These are phyloP conservation scores for Aspergillus sp. DNA, from an alignment of 2,329 filamentous ascomycete species.

Conservation along the genomic window DNA sequence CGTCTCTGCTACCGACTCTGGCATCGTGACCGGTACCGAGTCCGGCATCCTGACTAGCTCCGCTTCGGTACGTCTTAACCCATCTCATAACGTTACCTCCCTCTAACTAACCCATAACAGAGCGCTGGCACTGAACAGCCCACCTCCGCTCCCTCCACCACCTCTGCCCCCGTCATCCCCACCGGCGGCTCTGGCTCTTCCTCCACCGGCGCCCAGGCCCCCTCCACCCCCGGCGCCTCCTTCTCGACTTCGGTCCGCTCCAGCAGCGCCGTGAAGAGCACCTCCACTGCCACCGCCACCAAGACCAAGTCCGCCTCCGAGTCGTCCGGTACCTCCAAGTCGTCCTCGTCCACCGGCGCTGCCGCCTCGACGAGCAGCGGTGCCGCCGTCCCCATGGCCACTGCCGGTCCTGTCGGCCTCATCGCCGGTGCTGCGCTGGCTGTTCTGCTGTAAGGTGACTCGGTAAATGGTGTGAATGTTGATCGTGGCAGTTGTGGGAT, in stretches of 20 bases:
- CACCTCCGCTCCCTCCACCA: conserved; percentile 15
- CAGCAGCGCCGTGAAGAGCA: conserved; percentile 15
- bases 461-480: neutral
- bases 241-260: conserved; percentile 11
- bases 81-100: too few species aligned
- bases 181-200: conserved; percentile 20
- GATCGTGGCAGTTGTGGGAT: neutral
- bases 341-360: conserved; percentile 13
- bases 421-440: conserved; percentile 43
- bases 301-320: conserved; percentile 16
- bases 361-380: conserved; percentile 27
- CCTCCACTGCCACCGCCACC: conserved; percentile 22
- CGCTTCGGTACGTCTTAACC: neutral
- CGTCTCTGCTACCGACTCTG: neutral
- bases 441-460: conserved; percentile 38
- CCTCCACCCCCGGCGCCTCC: conserved; percentile 19
- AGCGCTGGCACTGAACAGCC: too few species aligned
- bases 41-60: too few species aligned
- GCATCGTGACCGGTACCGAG: too few species aligned
- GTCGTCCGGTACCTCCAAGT: conserved; percentile 17
- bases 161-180: conserved; percentile 33
- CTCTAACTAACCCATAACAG: neutral
- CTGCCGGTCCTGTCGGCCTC: conserved; percentile 35
- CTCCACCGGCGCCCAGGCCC: conserved; percentile 18
- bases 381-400: conserved; percentile 34